Base-by-base conservation (phyloP, 1,284 basidiomycete genomes). In the Pulchroboletus neoregius region DNA sequence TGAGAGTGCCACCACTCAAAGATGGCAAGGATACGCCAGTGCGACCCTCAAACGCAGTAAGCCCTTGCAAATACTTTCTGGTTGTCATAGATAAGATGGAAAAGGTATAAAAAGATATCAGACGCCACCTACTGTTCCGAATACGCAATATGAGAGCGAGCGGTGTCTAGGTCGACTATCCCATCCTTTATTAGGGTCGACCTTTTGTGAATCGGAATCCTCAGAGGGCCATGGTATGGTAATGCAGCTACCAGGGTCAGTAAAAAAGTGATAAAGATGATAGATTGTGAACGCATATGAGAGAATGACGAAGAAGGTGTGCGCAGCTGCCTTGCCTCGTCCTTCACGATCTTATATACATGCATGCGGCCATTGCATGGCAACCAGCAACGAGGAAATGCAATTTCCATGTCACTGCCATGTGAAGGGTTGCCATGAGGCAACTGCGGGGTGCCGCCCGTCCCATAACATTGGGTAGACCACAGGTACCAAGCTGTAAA, bases 31-130 rank as follows among this genome's bases (percentile, higher is more conserved):
- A 5, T 15, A 11, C 24, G 18, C 48, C 39, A 26, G 45, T n/a
- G 33, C 30, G 24, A 15, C 35, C 39, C 23, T 41, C 44, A 9
- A 53, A 44, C 4, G 50, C 49, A 38, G 45, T 32, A 6, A 37
- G n/a, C 2, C 62, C 60, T 28, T 30, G 9, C 6, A 36, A 33
- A 34, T 61, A 53, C 39, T 64, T 65, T 36, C 63, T 62, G 32
- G 6, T 34, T 3, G 15, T 31, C 20, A 35, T 13, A 42, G 26
- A 47, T 52, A 27, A 61, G 50, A 46, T 32, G 9, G 16, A 22
- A 22, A 23, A 9, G 22, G 6, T 7, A 16, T 3, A 15, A 3
- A 5, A 5, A 1, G 5, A 15, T 5, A 16, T 27, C 11, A n/a
- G 20, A 48, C 31, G 18, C 12, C 9, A 13, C 64, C 0, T 45